Base-by-base conservation (phyloP, 164 flowering plant species). In the Piper longum region DNA sequence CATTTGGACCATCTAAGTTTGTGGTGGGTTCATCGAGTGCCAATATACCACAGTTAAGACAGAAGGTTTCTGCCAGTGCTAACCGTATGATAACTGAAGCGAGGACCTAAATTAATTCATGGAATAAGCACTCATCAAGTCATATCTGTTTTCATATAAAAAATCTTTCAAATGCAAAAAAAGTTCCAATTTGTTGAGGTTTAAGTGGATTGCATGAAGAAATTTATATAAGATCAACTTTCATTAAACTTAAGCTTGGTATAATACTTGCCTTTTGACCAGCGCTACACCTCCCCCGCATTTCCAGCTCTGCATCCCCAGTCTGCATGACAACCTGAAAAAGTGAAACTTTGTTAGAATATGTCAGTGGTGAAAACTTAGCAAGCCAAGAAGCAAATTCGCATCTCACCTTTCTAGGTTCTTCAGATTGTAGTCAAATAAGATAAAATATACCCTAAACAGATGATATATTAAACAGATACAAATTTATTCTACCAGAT, bases 1-100 rank as follows among this genome's bases (percentile, higher is more conserved):
- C 74, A 72, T 93, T 93, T 43, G 99, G 97, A 48, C 88, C 95
- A 73, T 93, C 99, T 66, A 93, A 73, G 72, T 93, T 93, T 52
- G 99, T 93, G n/a, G 99, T 93, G 57, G 99, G 99, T 65, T 93
- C 99, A 76, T 93, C 99, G 41, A 90, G 80, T 16, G 99, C 99
- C 58, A 90, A 79, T 72, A 90, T 93, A 71, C 99, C 99, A 77
- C 99, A 93, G 69, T 88, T 88, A 67, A 93, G 89, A 79, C 99
- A 93, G 72, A 93, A 93, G 0, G 99, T 93, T 71, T 93, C 99
- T 7, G 99, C 99, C 59, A 93, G 69, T 59, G 99, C 97, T 81
- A 93, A 77, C 61, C 99, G 77, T 70, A 93, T 90, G 59, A 93
- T 90, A 51, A 93, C 86, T 7, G 99, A 93, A 71, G 99, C 99